Base-by-base conservation (phyloP, 345 rosid genomes). In the Pugionium cornutum region DNA sequence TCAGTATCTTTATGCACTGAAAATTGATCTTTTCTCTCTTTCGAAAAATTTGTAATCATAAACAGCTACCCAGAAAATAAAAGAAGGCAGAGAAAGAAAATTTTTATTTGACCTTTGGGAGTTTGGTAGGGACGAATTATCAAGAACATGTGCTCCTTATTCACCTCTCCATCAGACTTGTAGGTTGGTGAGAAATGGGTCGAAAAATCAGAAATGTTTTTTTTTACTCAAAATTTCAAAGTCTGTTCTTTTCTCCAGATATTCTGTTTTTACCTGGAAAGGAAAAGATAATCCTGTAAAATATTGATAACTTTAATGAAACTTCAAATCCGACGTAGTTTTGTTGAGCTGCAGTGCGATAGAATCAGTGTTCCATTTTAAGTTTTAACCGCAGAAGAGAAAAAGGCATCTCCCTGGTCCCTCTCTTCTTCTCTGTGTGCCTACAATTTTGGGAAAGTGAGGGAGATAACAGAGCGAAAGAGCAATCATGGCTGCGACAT, bases 401-500 rank as follows among this genome's bases (percentile, higher is more conserved):
- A 32, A 69, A 30, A 36, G 33, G 62, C 67, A 35, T 66, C 62
- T 66, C 46, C n/a, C 31, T 11, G 7, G 4, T 51, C 74, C 61
- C 31, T 64, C n/a, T 30, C 32, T 47, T 6, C 45, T 34, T 54
- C 33, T 8, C 33, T 36, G 36, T 57, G 33, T 67, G 10, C 43
- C 32, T 48, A 49, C 53, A 48, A 8, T 55, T 39, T 47, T 43
- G 32, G 45, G 46, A 71, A 56, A 72, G 61, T 36, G 67, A 72
- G 39, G 59, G 32, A 59, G 66, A 50, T 43, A n/a, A 43, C 61
- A 70, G 68, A 53, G 30, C 56, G 4, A 1, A 44, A 33, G 42
- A 62, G 9, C 42, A 41, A 42, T 43, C 64, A 56, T 74, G 69
- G 81, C 79, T 74, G 82, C 82, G 18, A 62, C 80, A 8, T 75